Base-by-base conservation (phyloP, 2,329 filamentous ascomycete species). In the Colletotrichum sp. region DNA sequence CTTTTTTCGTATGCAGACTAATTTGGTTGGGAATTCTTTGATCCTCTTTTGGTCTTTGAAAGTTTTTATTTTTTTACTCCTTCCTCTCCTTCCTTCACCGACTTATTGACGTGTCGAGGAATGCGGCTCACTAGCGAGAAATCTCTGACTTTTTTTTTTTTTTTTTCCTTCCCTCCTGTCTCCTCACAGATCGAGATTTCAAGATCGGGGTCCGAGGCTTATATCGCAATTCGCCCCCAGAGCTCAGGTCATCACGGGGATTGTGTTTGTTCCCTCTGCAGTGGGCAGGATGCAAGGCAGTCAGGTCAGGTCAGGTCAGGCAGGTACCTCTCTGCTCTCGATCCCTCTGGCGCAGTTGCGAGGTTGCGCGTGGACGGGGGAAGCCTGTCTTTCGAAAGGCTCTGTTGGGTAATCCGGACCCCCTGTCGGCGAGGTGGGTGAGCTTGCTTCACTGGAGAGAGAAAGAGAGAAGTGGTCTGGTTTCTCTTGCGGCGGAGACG, bases 31-130 rank as follows among this genome's bases (percentile, higher is more conserved):
- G 60, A 68, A 75, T 75, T 65, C 59, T 49, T 57, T 68, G 36
- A 44, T 70, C 49, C 59, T 75, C 69, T 57, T 71, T 34, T 39
- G 28, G 63, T 24, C n/a, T 64, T 28, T 34, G 21, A 60, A 76
- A 18, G 8, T 18, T 39, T 52, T 52, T 49, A 30, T 4, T 74
- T 59, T 68, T n/a, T 7, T 13, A 12, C n/a, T 52, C 44, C 44
- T 10, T 21, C 52, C 55, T 68, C 26, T 64, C 9, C n/a, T 52
- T 52, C 44, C 71, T 67, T 75, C 75, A 76, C 75, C 72, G 75
- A 76, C 75, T 76, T 44, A 62, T 71, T 75, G 75, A 68, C 72
- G 60, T 75, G 66, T 59, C 44, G 49, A 66, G 39, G 62, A 71
- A 75, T 63, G 71, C 44, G 39, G 63, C 60, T 69, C 60, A 52